Evolutionary conservation across 306 rosid genomes (phyloP).

Genomic region (Malus asiatica): DNA sequence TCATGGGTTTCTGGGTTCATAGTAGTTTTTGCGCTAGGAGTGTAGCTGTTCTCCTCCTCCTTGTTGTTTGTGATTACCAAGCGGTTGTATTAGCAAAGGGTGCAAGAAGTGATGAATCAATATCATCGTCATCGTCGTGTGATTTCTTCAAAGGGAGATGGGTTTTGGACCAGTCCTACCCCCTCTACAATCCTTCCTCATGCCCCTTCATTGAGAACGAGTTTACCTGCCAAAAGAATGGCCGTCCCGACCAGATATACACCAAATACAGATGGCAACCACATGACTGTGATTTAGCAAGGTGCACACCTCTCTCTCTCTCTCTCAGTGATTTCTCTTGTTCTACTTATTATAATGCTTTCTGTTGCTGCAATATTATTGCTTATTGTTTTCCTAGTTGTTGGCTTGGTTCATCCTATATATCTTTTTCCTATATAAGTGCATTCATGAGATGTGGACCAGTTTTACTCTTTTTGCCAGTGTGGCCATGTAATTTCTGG

Average conservation of each 20-base stretch:
- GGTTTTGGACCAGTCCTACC: slow-evolving; percentile 56
- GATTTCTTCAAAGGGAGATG: slow-evolving; percentile 67
- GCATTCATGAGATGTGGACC: too few species aligned
- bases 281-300: slow-evolving; percentile 42
- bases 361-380: neutral
- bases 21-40: neutral
- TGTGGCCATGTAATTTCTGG: neutral
- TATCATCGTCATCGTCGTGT: slow-evolving; percentile 12
- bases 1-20: slow-evolving; percentile 18
- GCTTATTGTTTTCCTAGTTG: neutral
- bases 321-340: neutral
- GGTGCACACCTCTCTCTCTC: slow-evolving; percentile 24
- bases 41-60: neutral
- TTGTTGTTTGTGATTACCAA: neutral
- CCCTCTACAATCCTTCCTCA: slow-evolving; percentile 36
- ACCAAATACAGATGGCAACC: slow-evolving; percentile 83
- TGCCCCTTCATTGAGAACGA: slow-evolving; percentile 75
- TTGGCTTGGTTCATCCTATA: neutral
- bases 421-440: too few species aligned
- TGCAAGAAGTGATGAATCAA: neutral
- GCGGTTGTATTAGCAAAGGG: neutral
- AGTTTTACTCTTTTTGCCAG: too few species aligned
- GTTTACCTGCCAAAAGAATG: slow-evolving; percentile 67
- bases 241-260: slow-evolving; percentile 62
- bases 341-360: neutral